phyloP scores from a whole-genome alignment of 306 rosid species.

The Gillenia trifoliata region DNA sequence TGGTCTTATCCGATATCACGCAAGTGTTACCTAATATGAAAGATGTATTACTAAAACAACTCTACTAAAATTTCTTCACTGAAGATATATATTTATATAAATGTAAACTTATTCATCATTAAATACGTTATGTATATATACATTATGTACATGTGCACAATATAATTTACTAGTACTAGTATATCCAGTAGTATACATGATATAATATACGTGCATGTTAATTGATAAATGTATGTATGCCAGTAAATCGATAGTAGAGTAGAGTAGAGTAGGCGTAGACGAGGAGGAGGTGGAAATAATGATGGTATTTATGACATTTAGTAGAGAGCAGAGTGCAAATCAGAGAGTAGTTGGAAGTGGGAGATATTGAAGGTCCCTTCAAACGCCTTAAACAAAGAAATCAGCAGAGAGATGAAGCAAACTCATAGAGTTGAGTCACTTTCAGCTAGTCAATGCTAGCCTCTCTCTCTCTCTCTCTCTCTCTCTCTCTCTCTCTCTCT shows the following conservation, averaged over 20 bases:
- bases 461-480: no score
- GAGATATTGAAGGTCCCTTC: background rate
- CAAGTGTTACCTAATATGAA: no score
- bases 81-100: no score
- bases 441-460: background rate
- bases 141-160: no score
- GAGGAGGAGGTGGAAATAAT: background rate
- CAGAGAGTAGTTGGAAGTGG: conserved; percentile 23
- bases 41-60: no score
- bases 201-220: background rate
- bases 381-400: background rate
- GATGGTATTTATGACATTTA: conserved; percentile 20
- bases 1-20: no score
- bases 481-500: background rate
- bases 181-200: no score
- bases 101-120: no score
- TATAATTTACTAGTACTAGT: background rate
- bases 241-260: background rate
- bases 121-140: no score
- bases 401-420: background rate
- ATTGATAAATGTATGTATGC: background rate
- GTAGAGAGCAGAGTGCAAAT: background rate
- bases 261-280: background rate
- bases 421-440: background rate
- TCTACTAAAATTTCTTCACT: no score